Base-by-base conservation (phyloP, 257 asterid genomes). In the Nyctanthes arbortristis region DNA sequence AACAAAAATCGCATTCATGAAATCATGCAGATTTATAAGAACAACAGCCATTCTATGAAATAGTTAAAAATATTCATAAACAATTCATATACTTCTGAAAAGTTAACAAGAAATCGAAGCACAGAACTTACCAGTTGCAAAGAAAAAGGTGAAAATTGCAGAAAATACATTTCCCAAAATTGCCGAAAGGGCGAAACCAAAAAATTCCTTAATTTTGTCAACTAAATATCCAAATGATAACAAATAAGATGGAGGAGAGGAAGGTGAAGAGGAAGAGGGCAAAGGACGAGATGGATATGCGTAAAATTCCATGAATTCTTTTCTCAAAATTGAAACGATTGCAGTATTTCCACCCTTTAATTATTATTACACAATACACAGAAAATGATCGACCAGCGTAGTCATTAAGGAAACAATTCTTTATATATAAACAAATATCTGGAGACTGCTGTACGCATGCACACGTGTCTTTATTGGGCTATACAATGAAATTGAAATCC, bases 121-220 rank as follows among this genome's bases (percentile, higher is more conserved):
- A 9, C 6, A 30, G n/a, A n/a, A 67, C 88, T 70, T 55, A 93
- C 99, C 93, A 67, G 86, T 73, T 36, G 99, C 97, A 71, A 91
- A 91, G 95, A 91, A 86, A 70, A 93, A 91, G 45, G 97, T 93
- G 74, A 91, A 85, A 76, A 93, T 82, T 25, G 96, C 96, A 24
- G 97, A 91, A 80, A 91, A 86, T 63, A 93, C 88, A 81, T 87
- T 91, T 57, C 96, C 97, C 43, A 91, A 63, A 33, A 91, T 71
- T 2, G 96, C 85, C 55, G 95, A 88, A 36, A 89, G 82, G 1
- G 91, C 97, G 69, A 81, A 83, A 59, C 87, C 76, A 68, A 88
- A 85, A 75, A 81, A 87, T 22, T 82, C 87, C 73, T 80, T 93
- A 80, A 80, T 83, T 83, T 83, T 89, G 31, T 80, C 87, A 54